Base-by-base conservation (phyloP, 805 yeast genomes). In the Blastobotrys parvus region DNA sequence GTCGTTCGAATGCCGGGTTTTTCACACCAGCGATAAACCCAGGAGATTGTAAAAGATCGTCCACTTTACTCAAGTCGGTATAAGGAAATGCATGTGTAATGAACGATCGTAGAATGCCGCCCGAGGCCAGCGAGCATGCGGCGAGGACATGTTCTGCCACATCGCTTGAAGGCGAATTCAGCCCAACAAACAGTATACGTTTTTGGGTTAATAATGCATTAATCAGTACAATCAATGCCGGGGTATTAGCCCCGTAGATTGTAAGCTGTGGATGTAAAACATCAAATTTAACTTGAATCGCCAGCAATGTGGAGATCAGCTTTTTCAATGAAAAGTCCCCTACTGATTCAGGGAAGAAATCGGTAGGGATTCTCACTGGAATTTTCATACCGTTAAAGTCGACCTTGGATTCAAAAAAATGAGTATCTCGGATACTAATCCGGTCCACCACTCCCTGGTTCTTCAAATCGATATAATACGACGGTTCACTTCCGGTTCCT, bases 1-100 rank as follows among this genome's bases (percentile, higher is more conserved):
- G 76, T 37, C 66, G 57, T 49, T 72, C 72, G 60, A 76, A 76
- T 35, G 78, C 74, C 4, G 80, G 78, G 56, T 77, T 76, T 45
- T 75, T 75, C 27, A 78, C 77, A 13, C 82, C 82, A 1, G 80
- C 82, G 46, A 76, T 60, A 52, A 60, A 76, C 13, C 77, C 74
- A 10, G 65, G 69, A 39, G 76, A 69, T 39, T 64, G 60, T 39
- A 68, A 66, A 45, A 77, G 60, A 8, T 72, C 63, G 45, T 74
- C 78, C 19, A 72, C 70, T 45, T 74, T 73, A 19, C 76, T 70
- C 16, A 76, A 70, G 49, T 77, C 80, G 3, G 76, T 66, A 40
- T 75, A 71, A 1, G 82, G 82, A 53, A 74, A 77, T 19, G 76
- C 63, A 42, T 71, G 68, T 44, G 70, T 65, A 39, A 65, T 62